Evolutionary conservation across 768 basidiomycete species (phyloP).

Genomic region (Stropharia rugosoannulata): DNA sequence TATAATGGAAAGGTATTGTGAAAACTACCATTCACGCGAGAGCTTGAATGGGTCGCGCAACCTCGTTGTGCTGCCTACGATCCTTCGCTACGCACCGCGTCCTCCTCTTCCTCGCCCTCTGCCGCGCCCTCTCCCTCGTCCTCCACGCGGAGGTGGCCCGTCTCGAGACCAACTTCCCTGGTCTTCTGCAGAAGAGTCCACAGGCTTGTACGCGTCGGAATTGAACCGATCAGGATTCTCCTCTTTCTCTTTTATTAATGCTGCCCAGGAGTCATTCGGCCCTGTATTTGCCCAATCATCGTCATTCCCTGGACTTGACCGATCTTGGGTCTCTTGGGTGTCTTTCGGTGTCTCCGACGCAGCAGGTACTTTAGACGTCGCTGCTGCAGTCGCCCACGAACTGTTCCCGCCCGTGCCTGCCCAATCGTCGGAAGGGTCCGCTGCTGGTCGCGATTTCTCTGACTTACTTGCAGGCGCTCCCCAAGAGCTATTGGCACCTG

Average conservation of each 20-base stretch:
- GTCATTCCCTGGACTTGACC: background rate
- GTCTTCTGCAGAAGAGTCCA: too few relatives aligned
- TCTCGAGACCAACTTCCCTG: background rate
- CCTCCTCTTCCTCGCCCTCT: constrained; percentile 21
- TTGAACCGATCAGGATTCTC: too few relatives aligned
- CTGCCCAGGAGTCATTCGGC: constrained; percentile 1
- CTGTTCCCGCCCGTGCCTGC: background rate
- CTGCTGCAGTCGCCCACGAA: too few relatives aligned
- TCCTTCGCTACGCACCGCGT: constrained; percentile 13
- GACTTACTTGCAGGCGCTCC: too few relatives aligned
- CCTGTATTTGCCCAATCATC: background rate
- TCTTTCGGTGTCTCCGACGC: too few relatives aligned
- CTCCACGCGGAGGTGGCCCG: background rate
- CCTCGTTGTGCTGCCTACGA: constrained; percentile 11
- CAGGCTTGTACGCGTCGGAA: too few relatives aligned
- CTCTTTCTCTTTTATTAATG: background rate
- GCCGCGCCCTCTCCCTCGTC: constrained; percentile 9
- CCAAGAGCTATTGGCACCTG: background rate
- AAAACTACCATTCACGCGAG: background rate
- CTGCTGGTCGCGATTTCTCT: too few relatives aligned
- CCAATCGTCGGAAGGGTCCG: background rate
- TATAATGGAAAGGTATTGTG: constrained; percentile 2
- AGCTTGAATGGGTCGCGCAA: background rate
- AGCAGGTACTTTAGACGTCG: too few relatives aligned
- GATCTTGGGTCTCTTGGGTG: too few relatives aligned